A percentile compares a stretch with the other conserved stretches of the same genome.
Evolutionary conservation across 139 green algal genomes (phyloP).

Genomic region (Chlamydomonas sp.): DNA sequence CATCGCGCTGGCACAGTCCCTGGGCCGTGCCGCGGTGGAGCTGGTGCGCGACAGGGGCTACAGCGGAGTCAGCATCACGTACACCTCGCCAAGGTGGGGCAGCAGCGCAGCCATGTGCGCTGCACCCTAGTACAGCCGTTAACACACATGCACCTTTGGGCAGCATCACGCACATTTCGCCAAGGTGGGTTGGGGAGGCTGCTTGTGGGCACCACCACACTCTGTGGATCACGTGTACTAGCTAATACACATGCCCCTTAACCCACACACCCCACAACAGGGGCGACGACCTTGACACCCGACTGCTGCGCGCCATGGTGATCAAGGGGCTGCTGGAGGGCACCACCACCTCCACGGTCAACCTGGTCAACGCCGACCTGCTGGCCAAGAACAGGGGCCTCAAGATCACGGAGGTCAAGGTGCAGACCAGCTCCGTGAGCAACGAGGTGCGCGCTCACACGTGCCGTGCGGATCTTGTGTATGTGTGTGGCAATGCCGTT

Average conservation of each 20-base stretch:
- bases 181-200: too few species aligned
- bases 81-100: slow-evolving; percentile 59
- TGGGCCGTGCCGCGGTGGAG: slow-evolving; percentile 70
- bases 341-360: slow-evolving; percentile 77
- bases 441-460: slow-evolving; percentile 6
- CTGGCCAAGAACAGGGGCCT: slow-evolving; percentile 91
- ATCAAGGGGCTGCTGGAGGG: slow-evolving; percentile 89
- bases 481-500: too few species aligned
- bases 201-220: too few species aligned
- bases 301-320: slow-evolving; percentile 94
- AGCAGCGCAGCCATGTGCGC: too few species aligned
- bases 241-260: too few species aligned
- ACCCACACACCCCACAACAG: slow-evolving; percentile 3
- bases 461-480: not conserved
- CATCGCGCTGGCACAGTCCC: slow-evolving; percentile 78
- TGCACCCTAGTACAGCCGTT: too few species aligned
- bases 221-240: too few species aligned
- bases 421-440: slow-evolving; percentile 37
- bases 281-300: slow-evolving; percentile 92
- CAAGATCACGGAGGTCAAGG: slow-evolving; percentile 56
- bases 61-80: slow-evolving; percentile 87
- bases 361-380: slow-evolving; percentile 97
- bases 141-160: too few species aligned
- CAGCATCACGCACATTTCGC: too few species aligned
- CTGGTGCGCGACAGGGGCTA: slow-evolving; percentile 66